Conservation (phyloP, 371 early-diverging fungal species). For the Rhizopus arrhizus region DNA sequence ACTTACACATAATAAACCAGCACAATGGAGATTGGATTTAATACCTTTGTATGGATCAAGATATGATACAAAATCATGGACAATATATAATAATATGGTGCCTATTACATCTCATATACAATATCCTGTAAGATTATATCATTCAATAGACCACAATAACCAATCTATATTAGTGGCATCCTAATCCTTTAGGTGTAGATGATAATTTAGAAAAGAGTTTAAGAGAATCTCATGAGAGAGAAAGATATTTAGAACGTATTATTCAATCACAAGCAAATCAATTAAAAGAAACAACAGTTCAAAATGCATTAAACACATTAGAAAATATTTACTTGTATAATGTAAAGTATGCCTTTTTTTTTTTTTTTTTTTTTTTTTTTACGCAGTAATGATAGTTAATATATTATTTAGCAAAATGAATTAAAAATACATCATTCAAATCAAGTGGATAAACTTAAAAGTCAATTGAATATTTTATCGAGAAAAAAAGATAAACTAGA, state of each 20-base stretch:
- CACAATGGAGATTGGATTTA: slow-evolving; percentile 7
- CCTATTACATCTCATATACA: slow-evolving; percentile 25
- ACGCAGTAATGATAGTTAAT: neutral
- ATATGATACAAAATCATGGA: slow-evolving; percentile 15
- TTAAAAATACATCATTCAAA: slow-evolving; percentile 29
- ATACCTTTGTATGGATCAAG: slow-evolving; percentile 11
- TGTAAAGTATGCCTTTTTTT: slow-evolving; percentile 20
- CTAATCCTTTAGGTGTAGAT: neutral
- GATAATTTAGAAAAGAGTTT: slow-evolving; percentile 8
- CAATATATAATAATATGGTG: slow-evolving; percentile 2
- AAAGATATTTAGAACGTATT: slow-evolving; percentile 34
- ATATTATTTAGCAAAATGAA: slow-evolving; percentile 33
- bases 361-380: slow-evolving; percentile 6
- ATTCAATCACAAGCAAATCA: slow-evolving; percentile 39
- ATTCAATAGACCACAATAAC: neutral
- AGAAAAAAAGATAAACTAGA: slow-evolving; percentile 18
- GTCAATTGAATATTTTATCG: slow-evolving; percentile 33
- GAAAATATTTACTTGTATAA: slow-evolving; percentile 36
- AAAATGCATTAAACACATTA: slow-evolving; percentile 37
- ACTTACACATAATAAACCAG: slow-evolving; percentile 1
- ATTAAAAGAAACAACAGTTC: slow-evolving; percentile 21
- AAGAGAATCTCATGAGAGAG: slow-evolving; percentile 32
- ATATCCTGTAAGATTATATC: slow-evolving; percentile 23
- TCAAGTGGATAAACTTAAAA: slow-evolving; percentile 32
- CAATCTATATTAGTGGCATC: slow-evolving; percentile 10